phyloP scores from a whole-genome alignment of 768 basidiomycete species.

The Lactarius quietus region DNA sequence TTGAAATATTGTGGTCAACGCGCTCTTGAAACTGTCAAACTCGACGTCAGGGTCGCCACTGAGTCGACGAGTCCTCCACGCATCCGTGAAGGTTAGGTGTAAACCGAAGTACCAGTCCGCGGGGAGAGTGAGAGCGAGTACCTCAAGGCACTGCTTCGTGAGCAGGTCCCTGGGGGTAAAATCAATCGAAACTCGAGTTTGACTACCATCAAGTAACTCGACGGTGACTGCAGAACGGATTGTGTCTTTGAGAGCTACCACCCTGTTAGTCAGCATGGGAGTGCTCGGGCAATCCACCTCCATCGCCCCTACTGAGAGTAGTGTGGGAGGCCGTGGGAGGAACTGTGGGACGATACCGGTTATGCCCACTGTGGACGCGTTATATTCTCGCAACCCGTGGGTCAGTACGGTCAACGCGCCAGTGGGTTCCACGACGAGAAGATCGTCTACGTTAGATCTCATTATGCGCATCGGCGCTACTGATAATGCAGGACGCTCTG shows the following conservation, averaged over 20 bases:
- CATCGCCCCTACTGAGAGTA: neutral
- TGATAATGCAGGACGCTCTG: slow-evolving; percentile 46
- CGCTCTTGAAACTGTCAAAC: slow-evolving; percentile 52
- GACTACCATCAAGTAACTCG: slow-evolving; percentile 49
- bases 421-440: slow-evolving; percentile 60
- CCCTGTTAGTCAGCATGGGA: slow-evolving; percentile 25
- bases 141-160: slow-evolving; percentile 55
- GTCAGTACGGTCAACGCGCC: slow-evolving; percentile 56
- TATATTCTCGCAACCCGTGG: slow-evolving; percentile 49
- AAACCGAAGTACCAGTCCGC: slow-evolving; percentile 51
- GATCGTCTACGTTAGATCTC: slow-evolving; percentile 60
- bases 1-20: slow-evolving; percentile 49
- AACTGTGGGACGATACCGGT: slow-evolving; percentile 8
- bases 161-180: slow-evolving; percentile 53
- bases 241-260: slow-evolving; percentile 47
- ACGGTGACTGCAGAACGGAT: slow-evolving; percentile 52
- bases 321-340: neutral
- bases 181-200: slow-evolving; percentile 48
- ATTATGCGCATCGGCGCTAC: slow-evolving; percentile 59
- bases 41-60: slow-evolving; percentile 46
- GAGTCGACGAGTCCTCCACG: slow-evolving; percentile 51
- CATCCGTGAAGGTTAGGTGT: slow-evolving; percentile 51
- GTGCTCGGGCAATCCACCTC: slow-evolving; percentile 20
- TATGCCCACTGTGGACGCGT: slow-evolving; percentile 19
- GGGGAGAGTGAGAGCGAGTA: slow-evolving; percentile 60